Conservation (phyloP, 2,329 filamentous ascomycete genomes). For the Tolypocladium endophyticum region DNA sequence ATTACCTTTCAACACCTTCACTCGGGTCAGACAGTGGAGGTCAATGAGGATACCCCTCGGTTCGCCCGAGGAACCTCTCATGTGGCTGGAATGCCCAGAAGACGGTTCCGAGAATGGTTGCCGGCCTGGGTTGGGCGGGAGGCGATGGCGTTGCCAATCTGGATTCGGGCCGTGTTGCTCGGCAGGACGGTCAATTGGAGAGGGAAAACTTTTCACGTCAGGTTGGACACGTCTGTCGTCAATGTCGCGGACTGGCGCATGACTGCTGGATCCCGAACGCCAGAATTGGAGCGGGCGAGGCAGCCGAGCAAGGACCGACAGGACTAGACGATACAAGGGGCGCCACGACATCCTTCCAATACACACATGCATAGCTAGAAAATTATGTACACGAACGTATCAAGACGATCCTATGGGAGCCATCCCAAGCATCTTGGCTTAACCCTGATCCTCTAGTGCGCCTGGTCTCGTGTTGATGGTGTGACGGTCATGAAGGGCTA, state of each 20-base stretch:
- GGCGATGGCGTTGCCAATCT: slow-evolving; percentile 73
- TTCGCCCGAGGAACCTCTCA: slow-evolving; percentile 50
- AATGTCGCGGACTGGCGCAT: slow-evolving; percentile 14
- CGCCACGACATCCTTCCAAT: background rate
- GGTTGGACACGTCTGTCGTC: slow-evolving; percentile 71
- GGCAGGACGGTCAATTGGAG: slow-evolving; percentile 83
- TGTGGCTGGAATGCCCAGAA: slow-evolving; percentile 28
- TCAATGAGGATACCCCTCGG: slow-evolving; percentile 60
- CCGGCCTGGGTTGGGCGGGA: slow-evolving; percentile 80
- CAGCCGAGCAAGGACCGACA: slow-evolving; percentile 14
- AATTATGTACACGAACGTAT: background rate
- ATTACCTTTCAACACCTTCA: slow-evolving; percentile 65
- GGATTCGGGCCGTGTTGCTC: slow-evolving; percentile 82
- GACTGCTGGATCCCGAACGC: slow-evolving; percentile 5
- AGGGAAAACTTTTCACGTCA: slow-evolving; percentile 70
- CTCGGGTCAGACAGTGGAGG: slow-evolving; percentile 57
- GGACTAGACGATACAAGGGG: slow-evolving; percentile 6
- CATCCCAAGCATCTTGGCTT: background rate
- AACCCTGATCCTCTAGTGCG: background rate
- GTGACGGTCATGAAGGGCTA: background rate
- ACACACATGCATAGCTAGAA: background rate
- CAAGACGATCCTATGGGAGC: background rate
- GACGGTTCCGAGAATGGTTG: slow-evolving; percentile 62
- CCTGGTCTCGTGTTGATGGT: background rate
- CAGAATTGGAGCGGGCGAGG: slow-evolving; percentile 11